phyloP scores from a whole-genome alignment of 148 eudicot species.

The Fallopia convolvulus region DNA sequence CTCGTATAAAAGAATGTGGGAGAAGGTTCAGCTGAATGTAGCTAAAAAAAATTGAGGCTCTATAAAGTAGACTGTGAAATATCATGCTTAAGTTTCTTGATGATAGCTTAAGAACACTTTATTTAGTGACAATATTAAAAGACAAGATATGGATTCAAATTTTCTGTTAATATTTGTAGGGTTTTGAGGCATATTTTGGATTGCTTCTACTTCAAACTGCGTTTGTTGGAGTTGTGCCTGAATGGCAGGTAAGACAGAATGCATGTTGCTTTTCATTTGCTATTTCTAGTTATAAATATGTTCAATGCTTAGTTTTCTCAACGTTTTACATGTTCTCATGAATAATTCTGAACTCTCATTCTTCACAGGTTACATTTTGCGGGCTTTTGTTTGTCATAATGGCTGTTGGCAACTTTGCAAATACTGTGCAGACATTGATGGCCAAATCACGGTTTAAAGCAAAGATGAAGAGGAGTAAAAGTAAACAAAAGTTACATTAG shows the following conservation, averaged over 20 bases:
- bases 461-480: constrained; percentile 46
- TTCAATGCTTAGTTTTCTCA: neutral
- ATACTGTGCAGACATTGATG: constrained; percentile 38
- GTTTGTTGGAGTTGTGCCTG: constrained; percentile 40
- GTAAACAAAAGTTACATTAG: constrained; percentile 16
- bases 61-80: neutral
- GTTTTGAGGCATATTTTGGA: constrained; percentile 52
- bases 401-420: constrained; percentile 43
- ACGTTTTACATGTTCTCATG: neutral
- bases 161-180: constrained; percentile 18
- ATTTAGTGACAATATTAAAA: neutral
- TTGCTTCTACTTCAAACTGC: constrained; percentile 34
- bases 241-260: constrained; percentile 37
- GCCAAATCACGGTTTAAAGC: constrained; percentile 43
- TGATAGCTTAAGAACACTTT: neutral
- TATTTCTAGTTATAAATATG: neutral
- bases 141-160: neutral
- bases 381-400: constrained; percentile 37
- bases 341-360: neutral
- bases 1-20: neutral
- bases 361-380: constrained; percentile 39
- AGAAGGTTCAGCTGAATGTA: neutral
- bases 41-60: neutral
- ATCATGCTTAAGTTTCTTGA: neutral
- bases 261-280: neutral